Evolutionary conservation across 768 basidiomycete genomes (phyloP).

Genomic region (Amanita molliuscula): DNA sequence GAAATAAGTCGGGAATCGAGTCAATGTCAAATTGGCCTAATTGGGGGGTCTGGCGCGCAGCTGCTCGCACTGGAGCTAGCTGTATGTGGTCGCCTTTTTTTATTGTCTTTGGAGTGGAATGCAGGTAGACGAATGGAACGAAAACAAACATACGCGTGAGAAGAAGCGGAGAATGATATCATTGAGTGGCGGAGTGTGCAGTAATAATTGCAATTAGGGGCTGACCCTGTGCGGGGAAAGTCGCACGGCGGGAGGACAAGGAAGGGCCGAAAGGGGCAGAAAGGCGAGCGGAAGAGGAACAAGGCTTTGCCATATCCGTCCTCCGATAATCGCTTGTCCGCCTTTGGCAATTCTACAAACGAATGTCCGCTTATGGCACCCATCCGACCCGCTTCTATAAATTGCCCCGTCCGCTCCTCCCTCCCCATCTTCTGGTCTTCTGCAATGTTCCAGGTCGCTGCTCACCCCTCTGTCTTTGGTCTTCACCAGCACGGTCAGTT

Average conservation of each 20-base stretch:
- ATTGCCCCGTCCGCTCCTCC: constrained; percentile 2
- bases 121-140: too few relatives aligned
- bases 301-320: neutral
- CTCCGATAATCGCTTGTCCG: constrained; percentile 8
- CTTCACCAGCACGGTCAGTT: constrained; percentile 26
- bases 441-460: constrained; percentile 38
- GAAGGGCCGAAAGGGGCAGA: neutral
- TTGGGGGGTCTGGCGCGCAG: too few relatives aligned
- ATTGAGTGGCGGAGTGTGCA: too few relatives aligned
- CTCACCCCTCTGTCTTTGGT: constrained; percentile 30
- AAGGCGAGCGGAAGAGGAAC: neutral
- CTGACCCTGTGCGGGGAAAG: too few relatives aligned
- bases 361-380: constrained; percentile 24
- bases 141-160: too few relatives aligned
- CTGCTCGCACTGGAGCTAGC: too few relatives aligned
- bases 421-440: constrained; percentile 1
- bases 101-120: too few relatives aligned
- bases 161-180: too few relatives aligned
- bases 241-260: neutral
- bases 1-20: too few relatives aligned
- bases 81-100: too few relatives aligned
- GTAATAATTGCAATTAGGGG: too few relatives aligned
- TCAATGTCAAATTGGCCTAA: too few relatives aligned
- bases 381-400: constrained; percentile 11
- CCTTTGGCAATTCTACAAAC: constrained; percentile 26